Conservation (phyloP, 352 stramenopile genomes). For the Phytophthora constricta region DNA sequence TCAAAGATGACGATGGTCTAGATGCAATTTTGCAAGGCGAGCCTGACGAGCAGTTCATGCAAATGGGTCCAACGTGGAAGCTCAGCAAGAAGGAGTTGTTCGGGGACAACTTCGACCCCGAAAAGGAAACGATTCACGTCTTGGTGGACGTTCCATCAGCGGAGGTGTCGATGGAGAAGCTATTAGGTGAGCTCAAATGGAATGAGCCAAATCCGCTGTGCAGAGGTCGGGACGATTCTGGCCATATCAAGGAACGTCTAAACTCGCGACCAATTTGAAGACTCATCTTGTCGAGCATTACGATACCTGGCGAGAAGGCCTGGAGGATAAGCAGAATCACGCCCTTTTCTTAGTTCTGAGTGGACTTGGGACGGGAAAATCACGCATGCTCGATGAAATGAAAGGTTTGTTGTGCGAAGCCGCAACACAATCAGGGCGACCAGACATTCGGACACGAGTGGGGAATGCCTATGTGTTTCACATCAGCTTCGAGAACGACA, state of each 20-base stretch:
- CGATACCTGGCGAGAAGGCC: background rate
- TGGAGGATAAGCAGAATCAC: conserved; percentile 22
- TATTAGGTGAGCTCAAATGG: too few relatives aligned
- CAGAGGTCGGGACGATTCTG: background rate
- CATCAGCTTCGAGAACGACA: background rate
- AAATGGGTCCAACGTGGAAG: too few relatives aligned
- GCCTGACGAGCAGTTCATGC: too few relatives aligned
- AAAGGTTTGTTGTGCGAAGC: conserved; percentile 24
- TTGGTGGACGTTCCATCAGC: too few relatives aligned
- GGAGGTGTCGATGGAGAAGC: too few relatives aligned
- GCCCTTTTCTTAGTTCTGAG: conserved; percentile 11
- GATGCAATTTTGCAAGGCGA: too few relatives aligned
- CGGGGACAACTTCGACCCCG: too few relatives aligned
- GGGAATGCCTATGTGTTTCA: conserved; percentile 7
- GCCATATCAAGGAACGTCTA: conserved; percentile 1
- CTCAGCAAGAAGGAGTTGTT: too few relatives aligned
- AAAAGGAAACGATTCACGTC: too few relatives aligned
- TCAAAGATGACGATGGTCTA: too few relatives aligned
- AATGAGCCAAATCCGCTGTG: conserved; percentile 12
- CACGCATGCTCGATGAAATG: conserved; percentile 36
- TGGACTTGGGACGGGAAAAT: conserved; percentile 31
- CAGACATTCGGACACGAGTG: conserved; percentile 22
- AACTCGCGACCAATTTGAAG: background rate
- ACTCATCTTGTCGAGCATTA: conserved; percentile 4
- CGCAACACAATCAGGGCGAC: conserved; percentile 18